These are phyloP conservation scores for Yamadazyma kanchanaburiensis DNA, from an alignment of 1,139 yeast genomes.

Conservation along the genomic window DNA sequence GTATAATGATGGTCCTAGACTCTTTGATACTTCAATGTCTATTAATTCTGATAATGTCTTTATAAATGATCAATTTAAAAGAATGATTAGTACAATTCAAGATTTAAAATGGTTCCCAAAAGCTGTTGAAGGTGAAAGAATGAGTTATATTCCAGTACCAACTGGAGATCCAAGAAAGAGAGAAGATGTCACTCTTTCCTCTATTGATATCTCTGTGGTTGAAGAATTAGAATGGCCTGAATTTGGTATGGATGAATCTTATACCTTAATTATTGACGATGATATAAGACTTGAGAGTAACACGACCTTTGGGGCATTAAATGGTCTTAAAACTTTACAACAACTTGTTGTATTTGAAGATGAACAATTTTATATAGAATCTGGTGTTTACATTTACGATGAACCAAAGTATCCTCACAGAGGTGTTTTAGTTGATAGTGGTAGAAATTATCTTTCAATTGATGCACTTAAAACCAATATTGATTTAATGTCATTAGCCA, in stretches of 20 bases:
- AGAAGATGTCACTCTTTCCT: neutral
- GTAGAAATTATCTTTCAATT: slow-evolving; percentile 35
- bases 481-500: slow-evolving; percentile 40
- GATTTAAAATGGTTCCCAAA: slow-evolving; percentile 25
- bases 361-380: slow-evolving; percentile 25
- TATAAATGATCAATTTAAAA: slow-evolving; percentile 17
- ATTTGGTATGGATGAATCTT: slow-evolving; percentile 34
- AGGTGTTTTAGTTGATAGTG: slow-evolving; percentile 44
- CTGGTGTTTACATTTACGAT: slow-evolving; percentile 33
- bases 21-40: slow-evolving; percentile 7
- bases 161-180: neutral
- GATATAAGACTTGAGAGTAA: slow-evolving; percentile 24
- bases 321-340: slow-evolving; percentile 43
- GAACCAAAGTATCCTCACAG: slow-evolving; percentile 41
- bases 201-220: neutral
- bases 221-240: slow-evolving; percentile 2
- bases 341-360: slow-evolving; percentile 33
- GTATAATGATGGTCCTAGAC: slow-evolving; percentile 8
- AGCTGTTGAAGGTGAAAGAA: slow-evolving; percentile 17
- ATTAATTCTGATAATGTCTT: slow-evolving; percentile 5
- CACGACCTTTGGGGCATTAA: slow-evolving; percentile 46
- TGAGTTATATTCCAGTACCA: neutral
- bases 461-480: slow-evolving; percentile 33
- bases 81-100: slow-evolving; percentile 15
- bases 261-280: slow-evolving; percentile 19